These are phyloP conservation scores for Trichoderma asperellum DNA, from an alignment of 2,329 filamentous ascomycete species.

Conservation along the genomic window DNA sequence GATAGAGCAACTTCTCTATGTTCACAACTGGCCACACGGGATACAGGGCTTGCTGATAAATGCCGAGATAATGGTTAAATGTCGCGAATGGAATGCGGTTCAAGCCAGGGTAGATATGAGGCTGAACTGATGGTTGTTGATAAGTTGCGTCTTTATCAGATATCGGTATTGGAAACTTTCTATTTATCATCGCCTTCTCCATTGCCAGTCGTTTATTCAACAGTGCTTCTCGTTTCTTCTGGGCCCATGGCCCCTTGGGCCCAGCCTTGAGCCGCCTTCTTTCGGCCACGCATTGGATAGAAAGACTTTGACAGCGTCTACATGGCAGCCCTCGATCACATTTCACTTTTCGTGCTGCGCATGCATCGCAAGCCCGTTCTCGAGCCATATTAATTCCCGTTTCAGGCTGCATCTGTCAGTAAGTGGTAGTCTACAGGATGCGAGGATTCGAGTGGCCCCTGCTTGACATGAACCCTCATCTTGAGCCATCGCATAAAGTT, in stretches of 20 bases:
- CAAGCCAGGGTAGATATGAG: constrained; percentile 3
- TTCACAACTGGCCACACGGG: constrained; percentile 18
- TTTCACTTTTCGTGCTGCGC: constrained; percentile 19
- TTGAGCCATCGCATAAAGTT: constrained; percentile 7
- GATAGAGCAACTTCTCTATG: not conserved
- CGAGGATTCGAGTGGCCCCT: not conserved
- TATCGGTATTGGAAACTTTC: constrained; percentile 1
- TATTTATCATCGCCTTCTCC: constrained; percentile 13
- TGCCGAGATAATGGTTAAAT: not conserved
- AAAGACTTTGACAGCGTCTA: constrained; percentile 15
- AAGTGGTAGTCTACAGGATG: not conserved
- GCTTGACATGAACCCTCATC: not conserved
- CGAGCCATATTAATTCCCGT: constrained; percentile 12
- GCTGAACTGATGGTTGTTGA: not conserved
- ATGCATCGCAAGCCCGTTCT: constrained; percentile 17
- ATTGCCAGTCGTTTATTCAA: constrained; percentile 8
- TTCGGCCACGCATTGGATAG: constrained; percentile 10
- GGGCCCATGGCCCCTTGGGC: constrained; percentile 16
- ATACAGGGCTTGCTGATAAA: constrained; percentile 17
- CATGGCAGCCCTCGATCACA: constrained; percentile 24
- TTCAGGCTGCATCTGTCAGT: not conserved
- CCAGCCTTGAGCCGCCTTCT: constrained; percentile 15
- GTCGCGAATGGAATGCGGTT: constrained; percentile 3
- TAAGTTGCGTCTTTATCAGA: not conserved
- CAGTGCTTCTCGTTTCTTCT: constrained; percentile 12